phyloP scores from a whole-genome alignment of 2,329 filamentous ascomycete species.

The Neofusicoccum ribis region DNA sequence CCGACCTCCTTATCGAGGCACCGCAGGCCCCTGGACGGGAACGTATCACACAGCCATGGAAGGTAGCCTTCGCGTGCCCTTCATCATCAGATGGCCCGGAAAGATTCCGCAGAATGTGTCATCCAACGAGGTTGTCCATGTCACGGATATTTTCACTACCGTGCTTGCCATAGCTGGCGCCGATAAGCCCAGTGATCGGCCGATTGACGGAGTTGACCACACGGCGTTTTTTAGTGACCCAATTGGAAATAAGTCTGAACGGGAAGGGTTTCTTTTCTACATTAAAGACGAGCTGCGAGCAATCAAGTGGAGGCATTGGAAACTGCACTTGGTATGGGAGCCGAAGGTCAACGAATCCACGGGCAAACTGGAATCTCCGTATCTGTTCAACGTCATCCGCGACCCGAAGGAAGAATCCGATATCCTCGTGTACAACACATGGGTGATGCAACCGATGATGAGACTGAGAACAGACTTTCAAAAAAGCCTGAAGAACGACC shows the following conservation, averaged over 20 bases:
- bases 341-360: conserved; percentile 19
- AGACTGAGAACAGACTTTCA: conserved; percentile 13
- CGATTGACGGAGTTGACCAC: conserved; percentile 16
- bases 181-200: not conserved
- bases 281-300: conserved; percentile 20
- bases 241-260: not conserved
- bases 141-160: conserved; percentile 5
- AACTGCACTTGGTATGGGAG: conserved; percentile 20
- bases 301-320: conserved; percentile 20
- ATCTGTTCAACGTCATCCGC: conserved; percentile 19
- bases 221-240: conserved; percentile 8
- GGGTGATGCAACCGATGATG: conserved; percentile 18
- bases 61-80: not conserved
- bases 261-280: conserved; percentile 19
- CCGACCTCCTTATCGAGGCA: not conserved
- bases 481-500: conserved; percentile 14
- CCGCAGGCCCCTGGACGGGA: not conserved
- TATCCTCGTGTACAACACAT: conserved; percentile 19
- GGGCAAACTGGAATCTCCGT: conserved; percentile 17
- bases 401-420: conserved; percentile 20
- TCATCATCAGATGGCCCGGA: not conserved
- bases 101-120: not conserved
- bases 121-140: not conserved
- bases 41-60: conserved; percentile 2
- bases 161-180: conserved; percentile 8